Percentiles rank a stretch among this genome's conserved stretches.
phyloP scores from a whole-genome alignment of 2,329 filamentous ascomycete genomes.

The Aspergillus melleus region DNA sequence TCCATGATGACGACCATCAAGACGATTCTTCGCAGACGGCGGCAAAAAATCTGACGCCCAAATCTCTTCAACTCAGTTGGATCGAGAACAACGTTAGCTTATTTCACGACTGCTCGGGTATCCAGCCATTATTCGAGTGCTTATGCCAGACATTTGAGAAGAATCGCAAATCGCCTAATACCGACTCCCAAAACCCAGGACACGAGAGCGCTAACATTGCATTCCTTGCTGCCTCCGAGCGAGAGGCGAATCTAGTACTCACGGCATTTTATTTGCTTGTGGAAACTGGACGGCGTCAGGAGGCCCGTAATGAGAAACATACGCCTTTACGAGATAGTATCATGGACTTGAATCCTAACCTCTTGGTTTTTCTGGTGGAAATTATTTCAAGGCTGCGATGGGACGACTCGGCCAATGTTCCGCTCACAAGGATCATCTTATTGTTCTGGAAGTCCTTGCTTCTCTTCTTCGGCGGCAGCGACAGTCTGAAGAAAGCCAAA shows the following conservation, averaged over 20 bases:
- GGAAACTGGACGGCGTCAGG: constrained; percentile 42
- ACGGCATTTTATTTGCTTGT: constrained; percentile 45
- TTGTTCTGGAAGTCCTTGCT: constrained; percentile 91
- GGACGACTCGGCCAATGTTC: constrained; percentile 58
- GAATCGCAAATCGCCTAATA: constrained; percentile 26
- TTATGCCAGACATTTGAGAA: constrained; percentile 42
- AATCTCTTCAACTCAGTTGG: constrained; percentile 49
- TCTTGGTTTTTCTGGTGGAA: constrained; percentile 72
- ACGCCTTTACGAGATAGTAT: constrained; percentile 30
- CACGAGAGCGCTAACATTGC: constrained; percentile 34
- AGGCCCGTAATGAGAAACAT: constrained; percentile 24
- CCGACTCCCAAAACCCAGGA: constrained; percentile 27
- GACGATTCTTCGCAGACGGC: constrained; percentile 38
- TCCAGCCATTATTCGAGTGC: constrained; percentile 38
- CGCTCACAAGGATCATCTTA: constrained; percentile 71
- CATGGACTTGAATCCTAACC: constrained; percentile 63
- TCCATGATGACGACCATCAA: constrained; percentile 28
- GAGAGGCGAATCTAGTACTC: constrained; percentile 44
- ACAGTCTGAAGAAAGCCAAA: constrained; percentile 74
- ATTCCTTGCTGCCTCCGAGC: constrained; percentile 38
- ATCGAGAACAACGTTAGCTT: constrained; percentile 45
- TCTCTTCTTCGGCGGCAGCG: constrained; percentile 77
- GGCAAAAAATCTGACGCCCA: constrained; percentile 47
- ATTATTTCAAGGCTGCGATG: constrained; percentile 69
- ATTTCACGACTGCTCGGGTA: constrained; percentile 36